A percentile compares a stretch with the other conserved stretches of the same genome.
Conservation (phyloP, 352 stramenopile genomes). For the Thalassiosira mediterranea region DNA sequence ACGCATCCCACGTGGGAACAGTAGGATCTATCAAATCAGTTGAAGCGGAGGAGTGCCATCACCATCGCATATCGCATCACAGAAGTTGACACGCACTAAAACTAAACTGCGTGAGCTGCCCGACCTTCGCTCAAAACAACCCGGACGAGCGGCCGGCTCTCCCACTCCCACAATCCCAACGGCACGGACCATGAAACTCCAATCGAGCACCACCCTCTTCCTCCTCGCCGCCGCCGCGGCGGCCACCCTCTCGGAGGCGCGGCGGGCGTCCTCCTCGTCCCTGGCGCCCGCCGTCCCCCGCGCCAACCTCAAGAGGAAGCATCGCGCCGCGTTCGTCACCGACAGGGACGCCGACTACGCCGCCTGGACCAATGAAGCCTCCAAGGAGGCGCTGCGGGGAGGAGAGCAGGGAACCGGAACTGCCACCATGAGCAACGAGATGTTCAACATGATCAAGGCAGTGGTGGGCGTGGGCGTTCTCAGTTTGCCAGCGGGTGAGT, state of each 20-base stretch:
- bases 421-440: constrained; percentile 64
- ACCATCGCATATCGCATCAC: too few relatives aligned
- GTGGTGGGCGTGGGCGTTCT: constrained; percentile 82
- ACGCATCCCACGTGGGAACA: too few relatives aligned
- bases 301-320: background rate
- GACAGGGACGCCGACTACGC: background rate
- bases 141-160: background rate
- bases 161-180: background rate
- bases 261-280: background rate
- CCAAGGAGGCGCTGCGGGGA: constrained; percentile 17
- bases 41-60: too few relatives aligned
- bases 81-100: too few relatives aligned
- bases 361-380: background rate
- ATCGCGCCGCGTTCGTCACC: background rate
- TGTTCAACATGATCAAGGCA: constrained; percentile 83
- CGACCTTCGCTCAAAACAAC: background rate
- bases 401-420: constrained; percentile 34
- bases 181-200: constrained; percentile 39
- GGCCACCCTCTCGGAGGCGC: background rate
- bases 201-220: constrained; percentile 28
- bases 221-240: constrained; percentile 19
- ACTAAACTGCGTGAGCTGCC: too few relatives aligned
- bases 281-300: background rate
- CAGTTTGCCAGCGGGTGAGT: constrained; percentile 72
- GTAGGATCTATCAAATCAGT: too few relatives aligned